A percentile compares a stretch with the other conserved stretches of the same genome.
Conservation (phyloP, 2,329 filamentous ascomycete genomes). For the Pezicula carpinea region DNA sequence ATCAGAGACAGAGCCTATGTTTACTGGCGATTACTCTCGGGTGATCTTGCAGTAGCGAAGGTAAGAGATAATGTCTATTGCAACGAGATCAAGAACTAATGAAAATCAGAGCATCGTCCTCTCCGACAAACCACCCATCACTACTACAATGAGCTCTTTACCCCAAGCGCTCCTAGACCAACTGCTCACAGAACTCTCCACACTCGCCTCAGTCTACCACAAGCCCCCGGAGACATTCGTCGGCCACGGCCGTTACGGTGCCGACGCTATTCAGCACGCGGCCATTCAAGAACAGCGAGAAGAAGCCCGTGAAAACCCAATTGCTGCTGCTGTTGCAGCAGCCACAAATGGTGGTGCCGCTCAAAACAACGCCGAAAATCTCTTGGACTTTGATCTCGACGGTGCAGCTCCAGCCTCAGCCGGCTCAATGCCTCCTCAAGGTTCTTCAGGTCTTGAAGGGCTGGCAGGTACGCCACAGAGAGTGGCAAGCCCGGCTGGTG, state of each 20-base stretch:
- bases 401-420: constrained; percentile 87
- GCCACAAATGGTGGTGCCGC: constrained; percentile 51
- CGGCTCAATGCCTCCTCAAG: constrained; percentile 54
- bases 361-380: constrained; percentile 84
- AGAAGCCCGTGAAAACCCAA: constrained; percentile 88
- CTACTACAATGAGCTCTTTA: constrained; percentile 87
- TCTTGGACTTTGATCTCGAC: constrained; percentile 95
- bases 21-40: constrained; percentile 95
- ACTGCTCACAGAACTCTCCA: constrained; percentile 87
- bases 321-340: constrained; percentile 76
- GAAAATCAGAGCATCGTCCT: constrained; percentile 69
- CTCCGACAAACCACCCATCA: constrained; percentile 90
- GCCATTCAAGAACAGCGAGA: constrained; percentile 95
- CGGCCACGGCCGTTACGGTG: constrained; percentile 88
- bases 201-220: constrained; percentile 95
- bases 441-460: constrained; percentile 46
- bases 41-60: constrained; percentile 86
- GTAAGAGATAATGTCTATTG: constrained; percentile 36
- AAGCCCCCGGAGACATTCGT: constrained; percentile 98
- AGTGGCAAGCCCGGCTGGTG: constrained; percentile 54
- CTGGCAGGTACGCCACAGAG: constrained; percentile 63
- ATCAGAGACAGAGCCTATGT: constrained; percentile 96
- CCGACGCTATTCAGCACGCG: constrained; percentile 88
- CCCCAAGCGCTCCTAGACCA: constrained; percentile 80
- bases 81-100: constrained; percentile 20